Conservation (phyloP, 495 filamentous ascomycete species). For the Hyaloscypha bicolor region DNA sequence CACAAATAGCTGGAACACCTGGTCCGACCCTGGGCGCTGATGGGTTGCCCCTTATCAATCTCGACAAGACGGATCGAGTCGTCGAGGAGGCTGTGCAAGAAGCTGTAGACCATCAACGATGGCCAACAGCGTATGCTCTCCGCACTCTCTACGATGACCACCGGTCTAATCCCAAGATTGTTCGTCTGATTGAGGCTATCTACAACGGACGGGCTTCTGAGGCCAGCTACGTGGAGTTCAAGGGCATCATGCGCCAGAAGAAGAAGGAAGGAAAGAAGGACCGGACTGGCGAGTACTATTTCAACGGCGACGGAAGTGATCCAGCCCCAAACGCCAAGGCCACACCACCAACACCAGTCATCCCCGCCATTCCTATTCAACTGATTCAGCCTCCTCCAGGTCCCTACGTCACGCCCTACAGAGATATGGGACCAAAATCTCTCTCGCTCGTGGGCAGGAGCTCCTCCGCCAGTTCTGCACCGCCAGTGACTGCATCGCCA, state of each 20-base stretch:
- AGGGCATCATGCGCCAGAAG: constrained; percentile 41
- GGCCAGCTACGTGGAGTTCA: constrained; percentile 47
- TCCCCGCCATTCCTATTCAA: not conserved
- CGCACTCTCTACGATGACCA: constrained; percentile 55
- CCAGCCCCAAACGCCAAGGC: constrained; percentile 9
- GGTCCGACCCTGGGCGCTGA: constrained; percentile 11
- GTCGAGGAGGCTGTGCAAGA: constrained; percentile 50
- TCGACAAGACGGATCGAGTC: constrained; percentile 37
- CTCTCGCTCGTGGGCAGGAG: not conserved
- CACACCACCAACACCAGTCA: constrained; percentile 10
- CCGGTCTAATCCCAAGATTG: constrained; percentile 33
- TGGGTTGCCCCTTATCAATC: constrained; percentile 17
- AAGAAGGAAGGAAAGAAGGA: constrained; percentile 51
- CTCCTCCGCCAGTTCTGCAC: not conserved
- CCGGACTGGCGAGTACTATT: constrained; percentile 51
- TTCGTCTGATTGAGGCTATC: constrained; percentile 47
- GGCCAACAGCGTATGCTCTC: constrained; percentile 57
- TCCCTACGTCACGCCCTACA: constrained; percentile 19
- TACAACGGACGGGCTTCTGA: constrained; percentile 47
- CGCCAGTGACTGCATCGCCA: constrained; percentile 23
- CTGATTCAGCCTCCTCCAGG: constrained; percentile 9
- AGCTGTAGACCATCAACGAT: constrained; percentile 48
- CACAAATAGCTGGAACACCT: not conserved
- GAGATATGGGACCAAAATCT: not conserved
- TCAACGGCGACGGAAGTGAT: constrained; percentile 38